Base-by-base conservation (phyloP, 495 filamentous ascomycete genomes). In the Podospora pseudocomata region DNA sequence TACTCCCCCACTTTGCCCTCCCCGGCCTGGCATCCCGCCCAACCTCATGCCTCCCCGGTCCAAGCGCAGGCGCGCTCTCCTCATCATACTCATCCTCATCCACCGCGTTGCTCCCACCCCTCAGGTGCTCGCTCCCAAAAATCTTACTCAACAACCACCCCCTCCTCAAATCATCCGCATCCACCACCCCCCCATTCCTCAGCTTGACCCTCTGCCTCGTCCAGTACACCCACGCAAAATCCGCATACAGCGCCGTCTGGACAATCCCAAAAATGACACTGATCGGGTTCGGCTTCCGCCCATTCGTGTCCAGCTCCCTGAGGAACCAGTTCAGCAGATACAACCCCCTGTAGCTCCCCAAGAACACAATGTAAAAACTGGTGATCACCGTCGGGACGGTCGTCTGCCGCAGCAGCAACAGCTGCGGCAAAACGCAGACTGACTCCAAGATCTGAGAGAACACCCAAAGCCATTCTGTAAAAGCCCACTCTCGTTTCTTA, bases 211-310 rank as follows among this genome's bases (percentile, higher is more conserved):
- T 86, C 80, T 98, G 96, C 49, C 95, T 85, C 4, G 89, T 89
- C 81, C 90, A 97, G 81, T 99, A 99, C 0, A 99, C 92, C 93
- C 94, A 97, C 27, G 91, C 92, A 75, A 99, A 99, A 77, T 99
- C 96, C 70, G 93, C 75, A 76, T 98, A 97, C 64, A 98, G 86
- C 2, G 88, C 87, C 0, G 94, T 97, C 80, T 99, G 96, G 28
- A 98, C 81, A 69, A 96, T 80, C 53, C 94, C 95, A 76, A 96
- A 97, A 63, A 95, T 82, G 67, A 93, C 83, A 11, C 89, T 84
- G 34, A 94, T 84, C n/a, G 86, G 84, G 70, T 95, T 92, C 70
- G 87, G 86, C 63, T 82, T 78, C n/a, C 81, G 75, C 66, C 87
- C 86, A 15, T 81, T 76, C 11, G 77, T 76, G 65, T 86, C 84